Conservation (phyloP, 495 filamentous ascomycete species). For the Talaromyces liani region DNA sequence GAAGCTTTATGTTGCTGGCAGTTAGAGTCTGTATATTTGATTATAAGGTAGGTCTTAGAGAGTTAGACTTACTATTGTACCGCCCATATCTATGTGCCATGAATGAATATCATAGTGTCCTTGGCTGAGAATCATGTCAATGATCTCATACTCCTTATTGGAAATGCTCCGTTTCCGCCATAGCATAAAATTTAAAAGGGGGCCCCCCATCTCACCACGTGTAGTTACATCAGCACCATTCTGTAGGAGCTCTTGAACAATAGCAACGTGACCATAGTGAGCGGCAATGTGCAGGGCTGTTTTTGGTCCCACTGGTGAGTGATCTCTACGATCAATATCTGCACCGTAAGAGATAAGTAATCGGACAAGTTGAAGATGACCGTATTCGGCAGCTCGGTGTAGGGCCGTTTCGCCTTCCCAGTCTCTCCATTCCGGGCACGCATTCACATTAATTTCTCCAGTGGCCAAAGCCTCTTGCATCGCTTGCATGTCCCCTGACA, state of each 20-base stretch:
- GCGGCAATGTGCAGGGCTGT: constrained; percentile 10
- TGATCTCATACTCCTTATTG: background rate
- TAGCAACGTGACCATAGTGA: constrained; percentile 5
- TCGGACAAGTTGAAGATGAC: constrained; percentile 7
- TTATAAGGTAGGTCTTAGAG: background rate
- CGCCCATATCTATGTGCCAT: constrained; percentile 5
- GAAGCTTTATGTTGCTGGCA: constrained; percentile 1
- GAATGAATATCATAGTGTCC: constrained; percentile 4
- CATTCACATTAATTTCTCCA: constrained; percentile 9
- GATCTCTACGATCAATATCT: constrained; percentile 5
- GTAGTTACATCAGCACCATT: constrained; percentile 4
- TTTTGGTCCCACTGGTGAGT: constrained; percentile 8
- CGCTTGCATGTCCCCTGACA: constrained; percentile 8
- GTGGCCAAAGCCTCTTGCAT: constrained; percentile 2
- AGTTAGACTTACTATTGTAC: background rate
- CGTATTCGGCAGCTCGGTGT: constrained; percentile 11
- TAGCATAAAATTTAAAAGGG: constrained; percentile 2
- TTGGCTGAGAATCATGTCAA: constrained; percentile 3
- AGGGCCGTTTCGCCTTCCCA: constrained; percentile 9
- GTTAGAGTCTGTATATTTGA: constrained; percentile 3
- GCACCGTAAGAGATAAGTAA: constrained; percentile 7
- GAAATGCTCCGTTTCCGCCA: background rate
- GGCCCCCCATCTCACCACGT: constrained; percentile 4
- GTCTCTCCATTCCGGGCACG: background rate
- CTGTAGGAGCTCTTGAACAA: constrained; percentile 7